phyloP scores from a whole-genome alignment of 2,329 filamentous ascomycete genomes.

The Hymenoscyphus linearis region DNA sequence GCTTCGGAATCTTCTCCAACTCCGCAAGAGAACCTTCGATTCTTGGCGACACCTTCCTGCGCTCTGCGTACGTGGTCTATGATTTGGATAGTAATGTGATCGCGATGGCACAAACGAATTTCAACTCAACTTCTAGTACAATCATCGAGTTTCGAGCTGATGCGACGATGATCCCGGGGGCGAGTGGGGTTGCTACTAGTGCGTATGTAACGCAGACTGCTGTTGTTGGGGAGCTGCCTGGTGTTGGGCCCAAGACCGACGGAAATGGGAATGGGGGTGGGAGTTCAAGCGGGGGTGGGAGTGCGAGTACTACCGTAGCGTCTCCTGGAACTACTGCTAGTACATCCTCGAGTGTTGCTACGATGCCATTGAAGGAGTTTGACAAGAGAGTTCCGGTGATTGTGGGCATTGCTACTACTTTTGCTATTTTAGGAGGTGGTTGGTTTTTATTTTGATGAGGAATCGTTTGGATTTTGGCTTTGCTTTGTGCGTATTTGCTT shows the following conservation, averaged over 20 bases:
- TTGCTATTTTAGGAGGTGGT: not conserved
- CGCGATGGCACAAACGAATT: constrained; percentile 43
- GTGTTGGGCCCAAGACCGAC: not conserved
- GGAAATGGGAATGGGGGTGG: too few relatives aligned
- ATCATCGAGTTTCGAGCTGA: constrained; percentile 21
- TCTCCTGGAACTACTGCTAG: not conserved
- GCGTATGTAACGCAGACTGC: constrained; percentile 5
- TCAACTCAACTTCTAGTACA: constrained; percentile 31
- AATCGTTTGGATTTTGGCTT: not conserved
- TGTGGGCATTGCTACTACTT: constrained; percentile 1
- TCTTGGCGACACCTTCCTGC: constrained; percentile 48
- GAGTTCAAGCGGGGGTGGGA: not conserved
- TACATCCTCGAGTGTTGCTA: not conserved
- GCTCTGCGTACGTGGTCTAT: constrained; percentile 50
- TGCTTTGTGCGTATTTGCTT: not conserved
- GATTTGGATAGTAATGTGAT: constrained; percentile 45
- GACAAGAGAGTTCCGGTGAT: not conserved
- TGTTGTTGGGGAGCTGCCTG: not conserved
- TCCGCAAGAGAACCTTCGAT: constrained; percentile 14
- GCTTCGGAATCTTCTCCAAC: constrained; percentile 44
- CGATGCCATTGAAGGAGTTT: not conserved
- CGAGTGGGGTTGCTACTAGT: constrained; percentile 16
- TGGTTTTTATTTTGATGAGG: constrained; percentile 2
- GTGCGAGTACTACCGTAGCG: not conserved
- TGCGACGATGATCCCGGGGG: constrained; percentile 17